phyloP scores from a whole-genome alignment of 768 basidiomycete genomes.

The Termitomyces sp. region DNA sequence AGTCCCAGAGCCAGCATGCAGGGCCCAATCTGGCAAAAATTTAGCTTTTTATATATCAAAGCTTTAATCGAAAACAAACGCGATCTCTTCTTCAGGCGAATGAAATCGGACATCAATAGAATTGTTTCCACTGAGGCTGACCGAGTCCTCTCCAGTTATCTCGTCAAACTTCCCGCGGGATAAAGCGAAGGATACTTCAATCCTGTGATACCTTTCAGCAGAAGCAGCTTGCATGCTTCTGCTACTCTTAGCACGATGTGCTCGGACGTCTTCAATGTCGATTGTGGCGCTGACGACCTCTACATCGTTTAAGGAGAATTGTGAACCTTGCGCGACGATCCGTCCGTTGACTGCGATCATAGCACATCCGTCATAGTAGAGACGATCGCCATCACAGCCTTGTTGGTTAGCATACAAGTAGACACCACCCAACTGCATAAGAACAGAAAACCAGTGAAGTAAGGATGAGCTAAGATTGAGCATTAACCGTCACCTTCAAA shows the following conservation, averaged over 20 bases:
- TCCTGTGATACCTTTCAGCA: conserved; percentile 70
- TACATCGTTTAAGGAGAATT: conserved; percentile 93
- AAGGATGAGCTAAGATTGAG: neutral
- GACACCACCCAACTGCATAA: conserved; percentile 82
- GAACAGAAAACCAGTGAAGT: neutral
- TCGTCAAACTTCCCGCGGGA: conserved; percentile 72
- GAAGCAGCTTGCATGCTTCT: conserved; percentile 86
- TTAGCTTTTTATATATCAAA: neutral
- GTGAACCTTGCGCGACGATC: conserved; percentile 91
- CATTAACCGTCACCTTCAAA: conserved; percentile 55
- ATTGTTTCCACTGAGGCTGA: conserved; percentile 31
- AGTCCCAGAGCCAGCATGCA: conserved; percentile 99
- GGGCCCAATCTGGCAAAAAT: conserved; percentile 69
- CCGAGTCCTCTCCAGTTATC: conserved; percentile 44
- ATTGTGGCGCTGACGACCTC: conserved; percentile 95
- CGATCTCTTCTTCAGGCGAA: conserved; percentile 92
- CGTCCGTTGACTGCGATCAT: conserved; percentile 94
- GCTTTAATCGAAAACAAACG: conserved; percentile 50
- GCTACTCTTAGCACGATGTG: conserved; percentile 80
- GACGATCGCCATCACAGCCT: conserved; percentile 95
- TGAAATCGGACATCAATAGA: conserved; percentile 65
- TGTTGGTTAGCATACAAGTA: conserved; percentile 99
- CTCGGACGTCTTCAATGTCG: conserved; percentile 94
- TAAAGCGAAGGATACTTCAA: conserved; percentile 77
- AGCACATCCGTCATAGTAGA: conserved; percentile 97